phyloP scores from a whole-genome alignment of 1,284 basidiomycete genomes.

The Leccinum fuscescens region DNA sequence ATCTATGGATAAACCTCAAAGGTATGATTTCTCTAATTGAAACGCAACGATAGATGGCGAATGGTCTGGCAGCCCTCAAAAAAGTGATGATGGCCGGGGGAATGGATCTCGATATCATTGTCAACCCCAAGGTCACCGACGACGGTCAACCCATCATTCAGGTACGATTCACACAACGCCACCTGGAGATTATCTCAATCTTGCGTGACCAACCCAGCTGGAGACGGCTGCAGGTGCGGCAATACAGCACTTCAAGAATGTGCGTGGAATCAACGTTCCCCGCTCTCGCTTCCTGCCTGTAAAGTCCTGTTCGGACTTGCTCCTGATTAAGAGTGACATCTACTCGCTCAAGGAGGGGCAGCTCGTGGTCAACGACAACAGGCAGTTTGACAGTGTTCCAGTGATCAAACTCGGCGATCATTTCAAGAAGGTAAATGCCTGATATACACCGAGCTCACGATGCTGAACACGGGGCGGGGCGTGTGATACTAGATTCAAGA shows the following conservation, averaged over 20 bases:
- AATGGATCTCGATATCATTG: conserved; percentile 89
- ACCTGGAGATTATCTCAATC: conserved; percentile 8
- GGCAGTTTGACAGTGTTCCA: conserved; percentile 90
- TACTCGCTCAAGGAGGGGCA: conserved; percentile 94
- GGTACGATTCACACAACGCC: conserved; percentile 28
- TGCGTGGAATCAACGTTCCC: conserved; percentile 96
- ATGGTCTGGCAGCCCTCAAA: conserved; percentile 67
- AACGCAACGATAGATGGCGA: neutral
- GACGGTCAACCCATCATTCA: conserved; percentile 84
- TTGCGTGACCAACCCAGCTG: conserved; percentile 54
- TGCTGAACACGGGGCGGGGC: neutral
- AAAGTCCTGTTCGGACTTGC: conserved; percentile 85
- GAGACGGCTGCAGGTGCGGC: conserved; percentile 97
- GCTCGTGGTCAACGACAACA: conserved; percentile 82
- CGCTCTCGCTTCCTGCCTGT: conserved; percentile 95
- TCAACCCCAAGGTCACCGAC: conserved; percentile 89
- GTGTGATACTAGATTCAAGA: conserved; percentile 65
- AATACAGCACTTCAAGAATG: conserved; percentile 93
- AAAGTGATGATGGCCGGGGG: conserved; percentile 87
- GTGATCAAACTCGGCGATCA: conserved; percentile 96
- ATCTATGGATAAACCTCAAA: conserved; percentile 92
- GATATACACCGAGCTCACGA: neutral
- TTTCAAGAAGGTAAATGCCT: conserved; percentile 61
- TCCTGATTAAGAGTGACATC: conserved; percentile 94
- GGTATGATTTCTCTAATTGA: conserved; percentile 35